Evolutionary conservation across 106 monocot species (phyloP), one percentile per base, ranked within the genome.

Genomic region (Dendrobium nobile): DNA sequence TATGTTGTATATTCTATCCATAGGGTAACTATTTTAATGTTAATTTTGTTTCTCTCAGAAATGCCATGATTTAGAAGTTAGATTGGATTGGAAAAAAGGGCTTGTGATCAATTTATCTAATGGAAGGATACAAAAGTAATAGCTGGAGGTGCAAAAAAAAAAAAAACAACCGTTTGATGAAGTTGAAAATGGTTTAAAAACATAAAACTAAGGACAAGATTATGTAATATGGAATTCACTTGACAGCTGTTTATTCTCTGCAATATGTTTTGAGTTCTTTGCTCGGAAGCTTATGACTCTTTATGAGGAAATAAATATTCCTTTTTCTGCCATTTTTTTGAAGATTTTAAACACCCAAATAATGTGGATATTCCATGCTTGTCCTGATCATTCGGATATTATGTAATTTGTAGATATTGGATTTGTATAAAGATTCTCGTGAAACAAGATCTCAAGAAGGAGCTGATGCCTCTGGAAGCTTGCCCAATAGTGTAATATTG

Each of bases 1-100:
- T 99, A 99, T 88, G 95, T 99, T 75, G 98, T 99, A 8, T 88
- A 90, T 87, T 91, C 95, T 24, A 95, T 99, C 33, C 95, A 95
- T 81, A 85, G 88, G 91, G 98, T 95, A 96, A 51, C 26, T 22
- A 10, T 84, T 83, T 76, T 22, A 42, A 20, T 44, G 4, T 0
- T 5, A 74, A 74, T 41, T 43, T 74, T n/a, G 13, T 4, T 44
- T 17, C 43, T 74, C 43, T 43, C n/a, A 70, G 0, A 61, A 70
- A 20, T 70, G 28, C 33, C 1, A 70, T 28, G 70, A 28, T 33
- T 70, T 70, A 65, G 24, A 65, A 10, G 9, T 65, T 70, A 28
- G 15, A 33, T 37, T 61, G 4, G 22, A 22, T 61, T 61, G 22
- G 10, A n/a, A 58, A 9, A 56, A n/a, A 65, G 24, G 24, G 67